Base-by-base conservation (phyloP, 371 early-diverging fungal genomes). In the Haplosporangium sp. region DNA sequence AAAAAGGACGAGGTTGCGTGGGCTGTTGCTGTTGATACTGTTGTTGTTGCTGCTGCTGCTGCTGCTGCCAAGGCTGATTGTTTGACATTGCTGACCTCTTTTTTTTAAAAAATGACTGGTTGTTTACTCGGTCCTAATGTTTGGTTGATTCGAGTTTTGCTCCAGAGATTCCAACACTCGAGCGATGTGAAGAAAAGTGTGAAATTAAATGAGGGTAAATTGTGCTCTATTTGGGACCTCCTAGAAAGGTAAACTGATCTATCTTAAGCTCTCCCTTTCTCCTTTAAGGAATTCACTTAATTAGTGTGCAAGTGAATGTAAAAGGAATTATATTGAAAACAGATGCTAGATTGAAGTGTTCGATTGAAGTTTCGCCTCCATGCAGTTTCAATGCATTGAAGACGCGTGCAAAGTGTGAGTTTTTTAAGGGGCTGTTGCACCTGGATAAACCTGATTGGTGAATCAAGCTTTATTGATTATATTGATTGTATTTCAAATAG, bases 1-100 rank as follows among this genome's bases (percentile, higher is more conserved):
- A 62, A n/a, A 52, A 47, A 44, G 67, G 67, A 15, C 63, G 74
- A 50, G 62, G 63, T 27, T 64, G 55, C 13, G 62, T 44, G 1
- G 44, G 57, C n/a, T 45, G 45, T 17, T 55, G 69, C 11, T 72
- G 72, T 35, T 62, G 69, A 9, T 52, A 63, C 4, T 45, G 57
- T 19, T 71, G 64, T 39, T 69, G 58, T 17, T 53, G 19, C 40
- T n/a, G 7, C 4, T 44, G 47, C 35, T 13, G 37, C n/a, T 17
- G 15, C 44, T 27, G 27, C 44, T 50, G 50, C 50, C 50, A 50
- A 15, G 50, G 50, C 5, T 50, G 50, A 50, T 55, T 20, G 35
- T 20, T 55, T 55, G 55, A 55, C 55, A 55, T 55, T 55, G 55
- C 34, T 3, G 34, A 7, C 6, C 7, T 20, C 10, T 27, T 11